These are phyloP conservation scores for Arctium lappa DNA, from an alignment of 129 eudicot genomes.

Conservation along the genomic window DNA sequence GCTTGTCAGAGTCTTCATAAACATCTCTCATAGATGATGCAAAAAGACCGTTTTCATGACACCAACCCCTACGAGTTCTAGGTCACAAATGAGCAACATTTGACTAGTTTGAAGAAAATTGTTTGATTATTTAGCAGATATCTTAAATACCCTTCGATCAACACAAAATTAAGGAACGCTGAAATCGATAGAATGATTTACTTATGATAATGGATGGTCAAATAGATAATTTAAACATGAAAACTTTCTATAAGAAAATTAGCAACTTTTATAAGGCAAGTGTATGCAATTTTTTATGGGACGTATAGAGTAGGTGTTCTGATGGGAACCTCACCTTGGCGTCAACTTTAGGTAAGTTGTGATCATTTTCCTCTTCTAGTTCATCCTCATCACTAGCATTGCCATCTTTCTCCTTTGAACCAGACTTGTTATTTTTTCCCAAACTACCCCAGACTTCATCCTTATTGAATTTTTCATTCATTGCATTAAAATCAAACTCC, in stretches of 20 bases:
- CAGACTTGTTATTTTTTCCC: slow-evolving; percentile 60
- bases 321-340: slow-evolving; percentile 38
- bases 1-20: too few relatives aligned
- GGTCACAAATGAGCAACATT: background rate
- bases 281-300: background rate
- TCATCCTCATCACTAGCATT: slow-evolving; percentile 62
- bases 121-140: background rate
- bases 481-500: slow-evolving; percentile 89
- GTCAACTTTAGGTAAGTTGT: slow-evolving; percentile 50
- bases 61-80: too few relatives aligned
- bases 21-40: too few relatives aligned
- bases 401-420: slow-evolving; percentile 49
- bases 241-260: background rate
- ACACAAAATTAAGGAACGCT: background rate
- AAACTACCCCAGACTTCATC: slow-evolving; percentile 97
- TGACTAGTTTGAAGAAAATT: background rate
- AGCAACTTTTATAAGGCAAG: background rate
- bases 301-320: background rate
- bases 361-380: slow-evolving; percentile 55
- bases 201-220: background rate
- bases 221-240: too few relatives aligned
- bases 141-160: background rate
- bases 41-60: too few relatives aligned
- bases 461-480: slow-evolving; percentile 95
- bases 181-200: background rate